phyloP scores from a whole-genome alignment of 768 basidiomycete species.

The Roridomyces roridus region DNA sequence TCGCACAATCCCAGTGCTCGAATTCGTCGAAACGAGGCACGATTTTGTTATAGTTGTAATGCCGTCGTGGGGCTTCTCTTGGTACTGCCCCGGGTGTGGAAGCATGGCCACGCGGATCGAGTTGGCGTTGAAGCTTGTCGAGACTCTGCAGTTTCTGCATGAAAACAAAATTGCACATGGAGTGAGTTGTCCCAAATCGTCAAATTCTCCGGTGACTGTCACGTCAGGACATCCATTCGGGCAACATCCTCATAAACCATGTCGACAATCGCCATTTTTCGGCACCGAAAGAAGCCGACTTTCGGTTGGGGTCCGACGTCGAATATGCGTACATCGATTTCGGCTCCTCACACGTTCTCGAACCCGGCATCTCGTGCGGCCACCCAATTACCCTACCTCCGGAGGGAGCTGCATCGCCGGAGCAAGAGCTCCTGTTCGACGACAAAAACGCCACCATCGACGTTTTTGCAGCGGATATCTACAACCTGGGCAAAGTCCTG shows the following conservation, averaged over 20 bases:
- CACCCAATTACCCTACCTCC: no score
- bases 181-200: not conserved
- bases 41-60: not conserved
- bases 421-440: no score
- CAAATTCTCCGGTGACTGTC: not conserved
- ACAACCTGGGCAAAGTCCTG: no score
- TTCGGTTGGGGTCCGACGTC: not conserved
- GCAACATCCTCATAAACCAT: constrained; percentile 1
- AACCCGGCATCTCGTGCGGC: no score
- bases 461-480: no score
- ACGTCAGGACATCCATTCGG: not conserved
- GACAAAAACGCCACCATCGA: no score
- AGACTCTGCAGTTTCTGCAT: not conserved
- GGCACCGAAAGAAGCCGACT: not conserved
- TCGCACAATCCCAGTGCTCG: not conserved
- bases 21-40: not conserved
- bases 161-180: not conserved
- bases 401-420: no score
- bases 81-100: not conserved
- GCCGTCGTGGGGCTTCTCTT: not conserved
- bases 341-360: no score
- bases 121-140: not conserved
- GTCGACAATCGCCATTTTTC: not conserved
- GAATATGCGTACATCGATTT: constrained; percentile 4
- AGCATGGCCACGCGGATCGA: no score